phyloP scores from a whole-genome alignment of 1,139 yeast species.

The Debaryomyces nepalensis region DNA sequence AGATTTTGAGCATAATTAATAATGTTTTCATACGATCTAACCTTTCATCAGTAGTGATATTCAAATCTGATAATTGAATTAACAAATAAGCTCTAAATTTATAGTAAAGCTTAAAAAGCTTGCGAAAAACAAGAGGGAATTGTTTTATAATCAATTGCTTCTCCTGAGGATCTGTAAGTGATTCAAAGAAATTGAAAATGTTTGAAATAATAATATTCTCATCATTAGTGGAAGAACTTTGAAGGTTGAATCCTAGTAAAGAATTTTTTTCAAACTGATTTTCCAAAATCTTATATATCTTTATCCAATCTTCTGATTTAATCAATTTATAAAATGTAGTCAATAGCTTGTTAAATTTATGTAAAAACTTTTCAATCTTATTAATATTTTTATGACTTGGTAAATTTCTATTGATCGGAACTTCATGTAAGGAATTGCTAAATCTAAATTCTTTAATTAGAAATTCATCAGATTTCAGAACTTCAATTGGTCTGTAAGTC shows the following conservation, averaged over 20 bases:
- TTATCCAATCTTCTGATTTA: slow-evolving; percentile 78
- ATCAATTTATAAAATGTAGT: slow-evolving; percentile 64
- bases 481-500: slow-evolving; percentile 68
- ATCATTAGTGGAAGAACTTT: slow-evolving; percentile 46
- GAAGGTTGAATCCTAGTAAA: slow-evolving; percentile 61
- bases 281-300: slow-evolving; percentile 74
- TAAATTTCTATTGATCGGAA: slow-evolving; percentile 52
- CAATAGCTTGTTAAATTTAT: slow-evolving; percentile 66
- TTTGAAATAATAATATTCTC: slow-evolving; percentile 69
- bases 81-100: slow-evolving; percentile 69
- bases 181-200: slow-evolving; percentile 69
- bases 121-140: slow-evolving; percentile 73
- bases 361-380: slow-evolving; percentile 61
- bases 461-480: slow-evolving; percentile 45
- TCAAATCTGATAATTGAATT: slow-evolving; percentile 66
- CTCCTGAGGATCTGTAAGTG: slow-evolving; percentile 53
- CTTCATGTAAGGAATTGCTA: slow-evolving; percentile 48
- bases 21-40: slow-evolving; percentile 72
- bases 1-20: slow-evolving; percentile 67
- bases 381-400: slow-evolving; percentile 51
- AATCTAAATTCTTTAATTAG: slow-evolving; percentile 46
- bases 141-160: slow-evolving; percentile 49
- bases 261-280: slow-evolving; percentile 57
- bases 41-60: slow-evolving; percentile 60
- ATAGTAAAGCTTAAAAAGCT: slow-evolving; percentile 67